These are phyloP conservation scores for Yarrowia sp. DNA, from an alignment of 805 yeast genomes.

Conservation along the genomic window DNA sequence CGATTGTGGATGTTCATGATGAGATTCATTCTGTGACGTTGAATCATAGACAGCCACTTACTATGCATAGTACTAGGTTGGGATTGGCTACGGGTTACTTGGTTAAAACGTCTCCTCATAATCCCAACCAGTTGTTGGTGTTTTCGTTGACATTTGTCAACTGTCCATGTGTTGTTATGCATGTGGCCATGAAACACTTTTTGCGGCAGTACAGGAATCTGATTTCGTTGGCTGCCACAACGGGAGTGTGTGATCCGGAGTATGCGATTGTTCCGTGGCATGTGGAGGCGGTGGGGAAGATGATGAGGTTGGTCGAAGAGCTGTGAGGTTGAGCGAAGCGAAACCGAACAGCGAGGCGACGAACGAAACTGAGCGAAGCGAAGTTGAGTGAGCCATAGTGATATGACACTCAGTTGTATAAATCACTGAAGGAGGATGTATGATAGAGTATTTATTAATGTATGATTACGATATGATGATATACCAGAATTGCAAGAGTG, in stretches of 20 bases:
- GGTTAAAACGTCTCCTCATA: conserved; percentile 29
- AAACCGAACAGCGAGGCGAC: no score
- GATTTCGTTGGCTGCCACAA: conserved; percentile 39
- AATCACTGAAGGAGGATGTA: no score
- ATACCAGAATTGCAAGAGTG: no score
- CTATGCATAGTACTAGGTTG: conserved; percentile 22
- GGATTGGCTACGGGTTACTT: conserved; percentile 32
- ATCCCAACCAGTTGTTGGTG: conserved; percentile 20
- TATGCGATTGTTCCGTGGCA: conserved; percentile 43
- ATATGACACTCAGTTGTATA: no score
- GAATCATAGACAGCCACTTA: conserved; percentile 29
- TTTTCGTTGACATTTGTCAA: conserved; percentile 29
- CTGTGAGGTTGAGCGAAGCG: no score
- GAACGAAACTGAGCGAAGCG: no score
- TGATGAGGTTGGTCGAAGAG: conserved; percentile 29
- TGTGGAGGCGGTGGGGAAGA: conserved; percentile 40
- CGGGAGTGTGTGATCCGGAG: conserved; percentile 38
- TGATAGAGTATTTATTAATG: no score
- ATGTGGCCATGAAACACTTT: conserved; percentile 36
- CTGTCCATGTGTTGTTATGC: conserved; percentile 35
- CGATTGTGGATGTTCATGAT: conserved; percentile 37
- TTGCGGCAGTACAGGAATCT: conserved; percentile 41
- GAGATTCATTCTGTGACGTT: conserved; percentile 37
- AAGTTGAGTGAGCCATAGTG: no score
- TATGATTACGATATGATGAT: no score